Conservation (phyloP, 192 early-diverging fungal species). For the Gamsiella multidivaricata region DNA sequence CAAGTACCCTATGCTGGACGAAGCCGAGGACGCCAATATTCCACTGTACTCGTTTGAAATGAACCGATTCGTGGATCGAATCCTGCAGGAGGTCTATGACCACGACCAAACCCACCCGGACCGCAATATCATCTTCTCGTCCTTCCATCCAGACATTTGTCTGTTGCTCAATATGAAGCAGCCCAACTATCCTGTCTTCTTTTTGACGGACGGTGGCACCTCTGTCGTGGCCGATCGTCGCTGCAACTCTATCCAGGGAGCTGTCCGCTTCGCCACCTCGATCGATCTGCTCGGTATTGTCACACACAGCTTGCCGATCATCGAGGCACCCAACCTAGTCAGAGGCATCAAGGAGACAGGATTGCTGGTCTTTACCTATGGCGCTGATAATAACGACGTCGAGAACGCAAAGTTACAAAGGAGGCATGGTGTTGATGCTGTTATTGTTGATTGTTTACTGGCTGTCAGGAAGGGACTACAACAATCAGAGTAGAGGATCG, state of each 20-base stretch:
- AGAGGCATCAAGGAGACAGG: slow-evolving; percentile 77
- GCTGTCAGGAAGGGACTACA: slow-evolving; percentile 62
- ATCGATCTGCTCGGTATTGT: slow-evolving; percentile 86
- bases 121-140: slow-evolving; percentile 90
- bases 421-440: slow-evolving; percentile 85
- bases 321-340: slow-evolving; percentile 78
- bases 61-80: slow-evolving; percentile 88
- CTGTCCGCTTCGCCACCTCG: slow-evolving; percentile 80
- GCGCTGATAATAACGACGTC: slow-evolving; percentile 81
- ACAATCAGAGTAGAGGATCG: slow-evolving; percentile 8
- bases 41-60: slow-evolving; percentile 75
- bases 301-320: slow-evolving; percentile 74
- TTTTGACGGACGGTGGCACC: slow-evolving; percentile 88
- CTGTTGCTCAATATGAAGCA: slow-evolving; percentile 88
- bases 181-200: slow-evolving; percentile 89
- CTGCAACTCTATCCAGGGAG: slow-evolving; percentile 82
- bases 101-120: slow-evolving; percentile 55
- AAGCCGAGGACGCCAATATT: slow-evolving; percentile 83
- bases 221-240: slow-evolving; percentile 79
- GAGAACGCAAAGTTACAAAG: slow-evolving; percentile 77
- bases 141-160: slow-evolving; percentile 92
- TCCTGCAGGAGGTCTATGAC: slow-evolving; percentile 81
- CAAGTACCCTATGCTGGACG: slow-evolving; percentile 95
- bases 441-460: slow-evolving; percentile 81
- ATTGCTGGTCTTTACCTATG: slow-evolving; percentile 85